These are phyloP conservation scores for Nicotiana paniculata DNA, from an alignment of 257 asterid genomes.

Conservation along the genomic window DNA sequence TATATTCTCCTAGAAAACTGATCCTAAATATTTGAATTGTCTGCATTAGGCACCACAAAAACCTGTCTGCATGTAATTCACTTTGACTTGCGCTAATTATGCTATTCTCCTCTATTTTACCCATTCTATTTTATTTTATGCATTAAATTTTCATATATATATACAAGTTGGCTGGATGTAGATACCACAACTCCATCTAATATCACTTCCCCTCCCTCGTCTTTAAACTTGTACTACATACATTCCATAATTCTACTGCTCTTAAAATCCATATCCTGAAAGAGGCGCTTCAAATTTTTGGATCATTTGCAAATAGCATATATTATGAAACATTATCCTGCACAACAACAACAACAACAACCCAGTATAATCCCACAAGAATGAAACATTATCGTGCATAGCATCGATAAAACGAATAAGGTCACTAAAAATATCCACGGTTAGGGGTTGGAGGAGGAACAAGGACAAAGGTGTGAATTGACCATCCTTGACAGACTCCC, in stretches of 20 bases:
- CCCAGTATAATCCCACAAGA: no score
- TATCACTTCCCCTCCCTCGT: background rate
- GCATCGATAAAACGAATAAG: background rate
- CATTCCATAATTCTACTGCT: background rate
- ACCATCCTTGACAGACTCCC: background rate
- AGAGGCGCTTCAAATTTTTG: background rate
- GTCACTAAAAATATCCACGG: background rate
- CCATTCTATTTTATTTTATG: background rate
- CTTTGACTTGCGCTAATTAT: background rate
- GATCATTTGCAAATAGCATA: background rate
- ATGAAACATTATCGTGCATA: background rate
- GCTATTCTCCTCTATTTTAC: background rate
- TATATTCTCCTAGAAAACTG: background rate
- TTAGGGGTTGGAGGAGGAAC: no score
- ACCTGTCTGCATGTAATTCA: background rate
- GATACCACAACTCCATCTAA: background rate
- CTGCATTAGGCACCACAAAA: background rate
- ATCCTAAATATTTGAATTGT: background rate
- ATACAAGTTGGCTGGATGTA: background rate
- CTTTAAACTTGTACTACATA: background rate
- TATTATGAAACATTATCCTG: slow-evolving; percentile 1
- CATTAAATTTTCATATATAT: background rate
- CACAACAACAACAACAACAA: background rate
- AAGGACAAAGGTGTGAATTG: background rate
- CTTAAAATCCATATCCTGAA: background rate